Percentiles rank a stretch among this genome's conserved stretches.
Conservation (phyloP, 2,329 filamentous ascomycete genomes). For the Beauveria pseudobassiana region DNA sequence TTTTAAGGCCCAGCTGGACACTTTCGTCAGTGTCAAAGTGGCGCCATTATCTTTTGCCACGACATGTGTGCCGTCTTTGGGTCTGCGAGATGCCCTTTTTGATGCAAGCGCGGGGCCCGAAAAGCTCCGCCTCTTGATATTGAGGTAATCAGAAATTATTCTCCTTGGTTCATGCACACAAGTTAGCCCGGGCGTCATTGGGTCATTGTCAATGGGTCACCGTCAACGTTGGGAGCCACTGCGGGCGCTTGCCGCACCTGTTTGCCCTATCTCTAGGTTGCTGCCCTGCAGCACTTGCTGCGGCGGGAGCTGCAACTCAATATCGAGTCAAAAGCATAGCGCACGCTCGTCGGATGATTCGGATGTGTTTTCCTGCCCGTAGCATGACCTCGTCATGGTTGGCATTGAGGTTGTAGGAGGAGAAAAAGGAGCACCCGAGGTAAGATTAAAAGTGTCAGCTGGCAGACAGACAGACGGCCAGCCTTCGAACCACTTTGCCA, state of each 20-base stretch:
- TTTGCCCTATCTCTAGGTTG: neutral
- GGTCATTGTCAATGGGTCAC: too few relatives aligned
- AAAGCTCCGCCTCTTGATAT: constrained; percentile 1
- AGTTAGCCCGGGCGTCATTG: neutral
- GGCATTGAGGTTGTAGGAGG: neutral
- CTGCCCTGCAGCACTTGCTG: neutral
- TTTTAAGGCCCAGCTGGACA: constrained; percentile 9
- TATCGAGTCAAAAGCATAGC: neutral
- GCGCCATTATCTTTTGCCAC: constrained; percentile 5
- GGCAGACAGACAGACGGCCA: neutral
- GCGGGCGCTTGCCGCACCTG: neutral
- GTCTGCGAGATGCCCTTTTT: neutral
- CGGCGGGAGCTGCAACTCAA: neutral
- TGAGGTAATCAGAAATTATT: neutral
- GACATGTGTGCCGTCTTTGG: neutral
- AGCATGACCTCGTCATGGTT: neutral
- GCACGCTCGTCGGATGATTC: neutral
- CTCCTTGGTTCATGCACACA: neutral
- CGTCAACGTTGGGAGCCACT: neutral
- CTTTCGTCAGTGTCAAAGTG: constrained; percentile 8
- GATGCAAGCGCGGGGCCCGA: neutral
- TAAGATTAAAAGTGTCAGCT: neutral
- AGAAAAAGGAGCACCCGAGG: neutral
- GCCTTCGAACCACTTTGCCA: neutral
- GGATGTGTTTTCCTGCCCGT: neutral